These are phyloP conservation scores for Cymbopogon citratus DNA, from an alignment of 176 grass and related monocot genomes.

Conservation along the genomic window DNA sequence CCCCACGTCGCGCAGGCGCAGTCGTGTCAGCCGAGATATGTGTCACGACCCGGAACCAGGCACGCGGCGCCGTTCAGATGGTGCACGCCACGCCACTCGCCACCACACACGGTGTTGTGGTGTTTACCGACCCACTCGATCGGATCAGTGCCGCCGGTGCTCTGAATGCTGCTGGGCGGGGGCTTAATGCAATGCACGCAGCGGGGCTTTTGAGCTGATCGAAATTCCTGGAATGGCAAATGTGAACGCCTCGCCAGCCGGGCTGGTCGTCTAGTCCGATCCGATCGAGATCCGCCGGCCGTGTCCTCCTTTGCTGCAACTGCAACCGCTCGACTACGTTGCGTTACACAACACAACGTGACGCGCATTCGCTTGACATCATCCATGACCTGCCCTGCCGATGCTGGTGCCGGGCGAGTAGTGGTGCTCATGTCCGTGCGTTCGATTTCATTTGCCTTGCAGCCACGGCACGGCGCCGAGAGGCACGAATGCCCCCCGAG, in stretches of 20 bases:
- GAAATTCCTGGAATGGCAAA: neutral
- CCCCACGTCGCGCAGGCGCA: neutral
- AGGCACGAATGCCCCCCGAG: neutral
- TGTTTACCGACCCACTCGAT: neutral
- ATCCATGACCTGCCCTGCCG: neutral
- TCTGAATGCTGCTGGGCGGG: neutral
- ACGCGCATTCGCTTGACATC: neutral
- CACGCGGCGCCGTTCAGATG: neutral
- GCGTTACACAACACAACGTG: neutral
- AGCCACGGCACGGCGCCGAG: neutral
- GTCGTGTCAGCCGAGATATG: neutral
- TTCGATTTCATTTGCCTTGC: neutral
- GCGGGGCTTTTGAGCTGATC: neutral
- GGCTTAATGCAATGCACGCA: neutral
- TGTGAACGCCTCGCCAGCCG: slow-evolving; percentile 2
- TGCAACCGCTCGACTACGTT: neutral
- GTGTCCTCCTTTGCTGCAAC: neutral
- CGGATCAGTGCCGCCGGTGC: neutral
- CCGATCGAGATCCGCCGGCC: neutral
- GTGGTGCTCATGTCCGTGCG: neutral
- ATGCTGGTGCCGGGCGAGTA: neutral
- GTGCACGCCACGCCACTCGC: neutral
- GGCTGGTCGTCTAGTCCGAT: neutral
- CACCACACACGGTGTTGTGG: too few relatives aligned
- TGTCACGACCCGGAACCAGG: neutral